Base-by-base conservation (phyloP, 2,329 filamentous ascomycete species). In the Teratosphaeriaceae sp. region DNA sequence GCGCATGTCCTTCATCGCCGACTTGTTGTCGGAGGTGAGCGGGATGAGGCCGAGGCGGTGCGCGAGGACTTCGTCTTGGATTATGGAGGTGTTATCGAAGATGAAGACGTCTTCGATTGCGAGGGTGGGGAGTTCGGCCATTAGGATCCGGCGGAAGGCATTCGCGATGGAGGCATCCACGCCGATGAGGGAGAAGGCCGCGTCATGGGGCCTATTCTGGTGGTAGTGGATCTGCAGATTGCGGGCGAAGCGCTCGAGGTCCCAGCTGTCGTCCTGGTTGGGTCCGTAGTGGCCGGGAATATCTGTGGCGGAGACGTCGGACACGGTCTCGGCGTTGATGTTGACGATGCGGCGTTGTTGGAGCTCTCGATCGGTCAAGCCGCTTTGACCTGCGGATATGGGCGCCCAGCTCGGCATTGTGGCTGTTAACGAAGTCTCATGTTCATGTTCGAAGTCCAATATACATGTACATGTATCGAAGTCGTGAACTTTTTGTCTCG, bases 11-110 rank as follows among this genome's bases (percentile, higher is more conserved):
- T 84, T 79, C 43, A 98, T 73, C 40, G 86, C 89, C 43, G 85
- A 76, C 51, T 82, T 79, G 48, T 80, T 79, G 53, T 87, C 92
- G 52, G n/a, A n/a, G n/a, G 82, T 84, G 55, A 98, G 82, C 15
- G 94, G 92, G 42, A 98, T 84, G 35, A 98, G 79, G 46, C 92
- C 92, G 23, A 98, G 74, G 34, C 92, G 79, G 64, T 92, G 86
- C 13, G 89, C 84, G 40, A 98, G 81, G 3, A 98, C 90, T 71
- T 98, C 92, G 63, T 98, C 92, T 65, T 97, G 90, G 59, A 98
- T 92, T 26, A 98, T 88, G 4, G 88, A 95, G 39, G 90, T 97
- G 73, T 98, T 98, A 73, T 96, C 94, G 63, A 87, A 79, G 51
- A 97, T 82, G 69, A 85, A 98, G 62, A 94, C 87, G 50, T 81